Conservation (phyloP, 2,329 filamentous ascomycete species). For the Claviceps citrina region DNA sequence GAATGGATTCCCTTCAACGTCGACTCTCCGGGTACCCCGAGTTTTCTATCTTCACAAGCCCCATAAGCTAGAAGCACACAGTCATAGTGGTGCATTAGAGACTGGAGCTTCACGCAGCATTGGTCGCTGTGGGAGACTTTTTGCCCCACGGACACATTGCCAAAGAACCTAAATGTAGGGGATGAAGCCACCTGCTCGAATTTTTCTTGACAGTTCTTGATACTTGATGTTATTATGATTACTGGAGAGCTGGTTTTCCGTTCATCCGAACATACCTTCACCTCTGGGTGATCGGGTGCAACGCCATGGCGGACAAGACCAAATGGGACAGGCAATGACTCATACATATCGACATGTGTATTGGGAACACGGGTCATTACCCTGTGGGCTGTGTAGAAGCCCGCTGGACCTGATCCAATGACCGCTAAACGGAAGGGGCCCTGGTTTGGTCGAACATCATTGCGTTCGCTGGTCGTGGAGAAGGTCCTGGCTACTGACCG, state of each 20-base stretch:
- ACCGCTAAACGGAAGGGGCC: conserved; percentile 65
- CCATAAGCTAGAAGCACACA: conserved; percentile 88
- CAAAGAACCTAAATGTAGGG: conserved; percentile 74
- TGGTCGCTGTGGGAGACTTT: conserved; percentile 22
- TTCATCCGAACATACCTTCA: conserved; percentile 52
- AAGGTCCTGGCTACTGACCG: neutral
- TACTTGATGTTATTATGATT: neutral
- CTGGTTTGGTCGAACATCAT: conserved; percentile 10
- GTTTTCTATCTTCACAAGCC: conserved; percentile 63
- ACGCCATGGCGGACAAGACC: conserved; percentile 88
- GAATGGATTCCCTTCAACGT: conserved; percentile 62
- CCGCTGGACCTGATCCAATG: conserved; percentile 84
- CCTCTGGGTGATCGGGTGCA: conserved; percentile 95
- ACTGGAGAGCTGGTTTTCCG: neutral
- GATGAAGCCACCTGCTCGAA: conserved; percentile 78
- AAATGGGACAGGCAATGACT: conserved; percentile 81
- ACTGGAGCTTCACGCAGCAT: conserved; percentile 45
- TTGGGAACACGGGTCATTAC: conserved; percentile 61
- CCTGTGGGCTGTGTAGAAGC: conserved; percentile 85
- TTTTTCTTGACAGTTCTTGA: conserved; percentile 82
- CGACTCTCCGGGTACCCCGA: conserved; percentile 69
- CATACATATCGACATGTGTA: conserved; percentile 85
- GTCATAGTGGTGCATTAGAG: conserved; percentile 71
- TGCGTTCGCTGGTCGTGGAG: neutral
- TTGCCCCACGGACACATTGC: conserved; percentile 68